Conservation (phyloP, 208 protist species). For the Ichthyophonus hoferi region DNA sequence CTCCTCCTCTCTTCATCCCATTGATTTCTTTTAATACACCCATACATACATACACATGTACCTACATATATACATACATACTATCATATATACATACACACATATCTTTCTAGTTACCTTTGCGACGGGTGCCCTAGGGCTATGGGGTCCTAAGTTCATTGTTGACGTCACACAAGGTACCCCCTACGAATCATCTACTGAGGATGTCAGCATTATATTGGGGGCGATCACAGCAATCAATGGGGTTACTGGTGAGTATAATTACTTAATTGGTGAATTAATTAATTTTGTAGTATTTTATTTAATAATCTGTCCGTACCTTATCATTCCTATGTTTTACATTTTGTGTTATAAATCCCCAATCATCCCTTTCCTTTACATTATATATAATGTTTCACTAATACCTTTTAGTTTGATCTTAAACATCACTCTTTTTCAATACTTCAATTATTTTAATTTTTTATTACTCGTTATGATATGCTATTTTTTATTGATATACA, state of each 20-base stretch:
- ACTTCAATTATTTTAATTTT: not conserved
- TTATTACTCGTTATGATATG: not conserved
- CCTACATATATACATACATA: too few relatives aligned
- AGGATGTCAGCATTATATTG: constrained; percentile 2
- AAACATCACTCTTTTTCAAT: too few relatives aligned
- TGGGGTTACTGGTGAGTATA: constrained; percentile 20
- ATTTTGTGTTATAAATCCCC: not conserved
- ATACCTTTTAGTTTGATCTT: too few relatives aligned
- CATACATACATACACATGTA: too few relatives aligned
- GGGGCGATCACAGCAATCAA: constrained; percentile 30
- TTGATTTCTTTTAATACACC: too few relatives aligned
- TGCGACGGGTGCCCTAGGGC: constrained; percentile 26
- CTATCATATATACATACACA: too few relatives aligned
- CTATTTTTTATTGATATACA: not conserved
- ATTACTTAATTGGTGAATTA: too few relatives aligned
- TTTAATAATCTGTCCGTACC: not conserved
- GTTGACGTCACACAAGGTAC: not conserved
- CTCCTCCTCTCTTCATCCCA: too few relatives aligned
- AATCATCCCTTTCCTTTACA: not conserved
- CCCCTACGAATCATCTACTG: not conserved
- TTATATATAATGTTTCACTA: not conserved
- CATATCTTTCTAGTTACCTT: too few relatives aligned
- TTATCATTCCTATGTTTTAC: not conserved
- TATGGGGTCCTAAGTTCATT: constrained; percentile 41
- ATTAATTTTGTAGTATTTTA: not conserved